Base-by-base conservation (phyloP, 2,329 filamentous ascomycete genomes). In the Xylaria digitata region DNA sequence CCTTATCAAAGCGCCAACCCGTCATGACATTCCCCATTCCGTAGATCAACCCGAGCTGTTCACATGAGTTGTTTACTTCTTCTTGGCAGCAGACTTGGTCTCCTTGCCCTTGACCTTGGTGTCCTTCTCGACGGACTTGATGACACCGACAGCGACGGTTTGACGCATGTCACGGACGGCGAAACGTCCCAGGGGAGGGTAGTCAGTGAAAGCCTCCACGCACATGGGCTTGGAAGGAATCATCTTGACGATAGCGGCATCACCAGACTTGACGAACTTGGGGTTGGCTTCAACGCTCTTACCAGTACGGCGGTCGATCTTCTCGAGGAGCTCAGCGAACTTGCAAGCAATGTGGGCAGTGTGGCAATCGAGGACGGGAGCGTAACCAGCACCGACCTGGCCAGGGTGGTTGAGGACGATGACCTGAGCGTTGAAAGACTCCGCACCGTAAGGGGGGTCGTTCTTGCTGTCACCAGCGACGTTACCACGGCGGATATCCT, bases 251-350 rank as follows among this genome's bases (percentile, higher is more conserved):
- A 99, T 99, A 85, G 95, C 95, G 77, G 96, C 95, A 85, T 99
- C 96, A 92, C 96, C 96, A 80, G 95, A 97, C 94, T 99, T 99
- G 93, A 99, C 94, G 91, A 97, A 98, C 92, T 99, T 99, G 86
- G 96, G 96, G 81, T 81, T 82, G 83, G 87, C 81, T 87, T 99
- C 96, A 81, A 93, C 89, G 76, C 94, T 92, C 91, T 99, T 99
- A 84, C 96, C 96, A 83, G 96, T 97, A 93, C 96, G 96, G 86
- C 96, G 94, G 85, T 99, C 96, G 81, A 99, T 99, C 95, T 99
- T 99, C 93, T 98, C 93, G 76, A 95, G 88, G 81, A 99, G 91
- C 92, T 98, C 96, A 80, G 93, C 85, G 90, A 99, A 99, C 93
- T 98, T 98, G 96, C 96, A 99, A 81, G 96, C 96, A 90, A 99